Base-by-base conservation (phyloP, 1,139 yeast genomes). In the Martiniozyma asiatica region DNA sequence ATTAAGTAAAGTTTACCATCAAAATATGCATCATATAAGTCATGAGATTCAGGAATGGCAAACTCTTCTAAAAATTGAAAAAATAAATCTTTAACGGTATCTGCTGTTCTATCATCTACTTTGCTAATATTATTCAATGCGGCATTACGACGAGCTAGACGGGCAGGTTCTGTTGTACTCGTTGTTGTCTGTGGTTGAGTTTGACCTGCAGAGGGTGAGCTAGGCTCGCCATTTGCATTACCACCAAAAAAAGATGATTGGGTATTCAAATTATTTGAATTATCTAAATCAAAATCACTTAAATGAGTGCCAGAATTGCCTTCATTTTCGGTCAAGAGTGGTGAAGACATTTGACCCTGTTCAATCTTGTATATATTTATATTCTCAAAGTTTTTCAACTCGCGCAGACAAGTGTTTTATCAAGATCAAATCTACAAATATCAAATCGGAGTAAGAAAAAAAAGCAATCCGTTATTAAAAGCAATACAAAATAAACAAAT, bases 31-130 rank as follows among this genome's bases (percentile, higher is more conserved):
- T 59, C 61, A 18, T 55, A 56, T 14, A 46, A 44, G 17, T 52
- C 57, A 16, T 53, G 50, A 14, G 50, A 53, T 10, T 58, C 51
- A 10, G 50, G 49, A 6, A 68, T 72, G 8, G 55, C 58, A 45
- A 63, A 82, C 26, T 72, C 78, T 50, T 78, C 82, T 38, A 89
- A 58, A 50, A 89, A 89, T 42, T 68, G 72, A 51, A 85, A 95
- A 52, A 89, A 89, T 18, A 92, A 75, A 51, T 85, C 94, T 32
- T 92, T 68, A 11, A 89, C 96, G 44, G 84, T 82, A 50, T 87
- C 96, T 38, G 95, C 96, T 5, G 95, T 85, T 25, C 77, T 73
- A 59, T 89, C 98, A 14, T 73, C 72, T 19, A 89, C 95, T 51
- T 80, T 82, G 22, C 94, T 87, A 31, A 87, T 84, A 24, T 73